These are phyloP conservation scores for Pleurotus tuoliensis DNA, from an alignment of 768 basidiomycete species.

Conservation along the genomic window DNA sequence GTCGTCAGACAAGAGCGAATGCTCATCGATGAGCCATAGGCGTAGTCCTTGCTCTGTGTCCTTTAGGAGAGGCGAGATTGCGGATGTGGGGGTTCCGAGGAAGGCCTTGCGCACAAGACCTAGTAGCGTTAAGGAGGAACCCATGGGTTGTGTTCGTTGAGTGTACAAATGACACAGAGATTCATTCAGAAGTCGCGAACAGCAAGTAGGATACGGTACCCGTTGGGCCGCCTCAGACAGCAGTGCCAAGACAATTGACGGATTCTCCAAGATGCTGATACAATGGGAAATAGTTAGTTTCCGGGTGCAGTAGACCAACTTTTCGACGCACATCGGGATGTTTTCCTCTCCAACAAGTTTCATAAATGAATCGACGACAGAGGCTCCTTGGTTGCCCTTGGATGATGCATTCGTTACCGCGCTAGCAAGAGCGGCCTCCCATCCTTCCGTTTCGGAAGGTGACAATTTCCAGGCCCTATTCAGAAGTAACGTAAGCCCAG, in stretches of 20 bases:
- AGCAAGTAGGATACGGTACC: slow-evolving; percentile 14
- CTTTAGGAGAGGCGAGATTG: slow-evolving; percentile 31
- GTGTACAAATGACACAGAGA: slow-evolving; percentile 32
- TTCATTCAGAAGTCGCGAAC: slow-evolving; percentile 26
- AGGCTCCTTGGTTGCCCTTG: slow-evolving; percentile 11
- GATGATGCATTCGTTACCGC: slow-evolving; percentile 23
- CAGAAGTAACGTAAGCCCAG: slow-evolving; percentile 8
- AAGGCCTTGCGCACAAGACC: slow-evolving; percentile 29
- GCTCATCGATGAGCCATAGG: slow-evolving; percentile 51
- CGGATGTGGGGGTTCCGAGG: slow-evolving; percentile 17
- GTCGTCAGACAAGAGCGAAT: slow-evolving; percentile 31
- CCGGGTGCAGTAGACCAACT: too few species aligned
- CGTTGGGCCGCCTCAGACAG: slow-evolving; percentile 16
- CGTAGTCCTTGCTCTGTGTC: slow-evolving; percentile 35
- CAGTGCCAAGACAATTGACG: slow-evolving; percentile 18
- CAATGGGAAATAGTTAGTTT: background rate
- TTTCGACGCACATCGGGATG: background rate
- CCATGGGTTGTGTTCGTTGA: slow-evolving; percentile 21
- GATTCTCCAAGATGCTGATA: slow-evolving; percentile 20
- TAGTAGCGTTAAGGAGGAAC: slow-evolving; percentile 33
- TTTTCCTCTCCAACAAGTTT: slow-evolving; percentile 19
- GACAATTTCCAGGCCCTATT: slow-evolving; percentile 44
- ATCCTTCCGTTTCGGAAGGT: slow-evolving; percentile 34
- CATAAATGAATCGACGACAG: slow-evolving; percentile 26
- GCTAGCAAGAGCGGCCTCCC: slow-evolving; percentile 34